Base-by-base conservation (phyloP, 2,329 filamentous ascomycete genomes). In the Talaromyces atroroseus region DNA sequence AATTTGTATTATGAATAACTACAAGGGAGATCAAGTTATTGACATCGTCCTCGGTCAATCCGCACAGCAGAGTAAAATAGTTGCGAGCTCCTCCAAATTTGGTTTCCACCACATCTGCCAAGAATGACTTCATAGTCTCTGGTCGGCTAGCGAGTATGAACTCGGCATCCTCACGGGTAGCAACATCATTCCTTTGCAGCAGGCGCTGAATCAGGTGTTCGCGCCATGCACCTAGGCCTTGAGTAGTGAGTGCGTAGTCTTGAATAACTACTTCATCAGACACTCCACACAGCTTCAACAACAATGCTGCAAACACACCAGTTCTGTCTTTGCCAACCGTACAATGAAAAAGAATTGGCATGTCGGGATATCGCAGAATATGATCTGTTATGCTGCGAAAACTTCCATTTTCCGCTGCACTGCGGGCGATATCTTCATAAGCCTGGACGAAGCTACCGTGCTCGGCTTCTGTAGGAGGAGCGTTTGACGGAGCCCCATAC, bases 281-380 rank as follows among this genome's bases (percentile, higher is more conserved):
- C 0, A 88, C 82, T 8, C 83, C 83, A n/a, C 82, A 82, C 24
- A 89, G 76, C 23, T 79, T 72, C 29, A 89, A 75, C 6, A 90
- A 66, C 38, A 90, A 63, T 5, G 84, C 87, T 53, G 82, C 80
- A 32, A 89, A 70, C 4, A 90, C 78, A 2, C 87, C 87, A 0
- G 87, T 90, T 29, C 87, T 78, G 68, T 90, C 87, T 70, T 90
- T 90, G n/a, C 87, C 87, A 0, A 86, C 86, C 0, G 86, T 87
- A 69, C 87, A 90, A 65, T 90, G 86, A 7, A 89, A 74, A 5
- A 89, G 74, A 11, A 85, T 70, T 6, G 84, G 82, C 1, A 71
- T 57, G 2, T 72, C 63, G 3, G 74, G 44, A 48, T 54, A 11
- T 11, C 40, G 52, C 29, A 54, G n/a, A 20, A 54, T 54, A n/a